phyloP scores from a whole-genome alignment of 2,329 filamentous ascomycete genomes.

The Colletotrichum truncatum region DNA sequence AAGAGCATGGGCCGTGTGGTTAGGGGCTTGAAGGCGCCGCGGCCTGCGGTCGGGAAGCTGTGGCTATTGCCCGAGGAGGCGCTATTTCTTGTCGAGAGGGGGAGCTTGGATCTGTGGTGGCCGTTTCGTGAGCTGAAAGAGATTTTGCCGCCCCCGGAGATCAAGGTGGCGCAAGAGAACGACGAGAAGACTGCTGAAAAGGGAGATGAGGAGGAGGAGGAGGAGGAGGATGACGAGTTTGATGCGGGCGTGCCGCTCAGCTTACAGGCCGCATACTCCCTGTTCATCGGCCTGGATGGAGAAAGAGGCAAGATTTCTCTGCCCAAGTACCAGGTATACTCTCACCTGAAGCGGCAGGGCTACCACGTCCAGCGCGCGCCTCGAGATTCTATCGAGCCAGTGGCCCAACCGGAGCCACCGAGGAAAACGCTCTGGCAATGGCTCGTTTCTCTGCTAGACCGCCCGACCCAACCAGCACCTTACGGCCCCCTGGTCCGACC shows the following conservation, averaged over 20 bases:
- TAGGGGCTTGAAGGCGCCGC: constrained; percentile 61
- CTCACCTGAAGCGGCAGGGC: constrained; percentile 82
- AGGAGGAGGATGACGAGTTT: constrained; percentile 55
- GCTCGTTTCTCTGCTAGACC: constrained; percentile 58
- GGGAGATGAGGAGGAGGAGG: constrained; percentile 30
- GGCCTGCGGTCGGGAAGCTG: constrained; percentile 66
- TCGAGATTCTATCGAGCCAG: constrained; percentile 12
- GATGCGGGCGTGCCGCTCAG: constrained; percentile 83
- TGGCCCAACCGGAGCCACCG: neutral
- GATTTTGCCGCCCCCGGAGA: constrained; percentile 47
- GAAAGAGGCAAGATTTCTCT: constrained; percentile 70
- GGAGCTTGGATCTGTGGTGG: constrained; percentile 89
- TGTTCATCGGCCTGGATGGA: constrained; percentile 78
- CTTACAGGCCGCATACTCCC: constrained; percentile 88
- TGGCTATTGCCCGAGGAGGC: constrained; percentile 95
- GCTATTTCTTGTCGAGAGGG: constrained; percentile 87
- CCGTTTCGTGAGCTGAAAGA: constrained; percentile 64
- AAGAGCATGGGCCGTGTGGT: constrained; percentile 78
- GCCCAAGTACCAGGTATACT: constrained; percentile 89
- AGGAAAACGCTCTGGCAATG: constrained; percentile 58
- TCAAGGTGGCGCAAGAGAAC: constrained; percentile 35
- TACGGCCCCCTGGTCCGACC: constrained; percentile 69
- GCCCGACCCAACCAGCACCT: constrained; percentile 39
- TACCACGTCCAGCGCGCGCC: constrained; percentile 82
- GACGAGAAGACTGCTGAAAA: constrained; percentile 35